These are phyloP conservation scores for Colletotrichum sp. DNA, from an alignment of 2,329 filamentous ascomycete genomes.

Conservation along the genomic window DNA sequence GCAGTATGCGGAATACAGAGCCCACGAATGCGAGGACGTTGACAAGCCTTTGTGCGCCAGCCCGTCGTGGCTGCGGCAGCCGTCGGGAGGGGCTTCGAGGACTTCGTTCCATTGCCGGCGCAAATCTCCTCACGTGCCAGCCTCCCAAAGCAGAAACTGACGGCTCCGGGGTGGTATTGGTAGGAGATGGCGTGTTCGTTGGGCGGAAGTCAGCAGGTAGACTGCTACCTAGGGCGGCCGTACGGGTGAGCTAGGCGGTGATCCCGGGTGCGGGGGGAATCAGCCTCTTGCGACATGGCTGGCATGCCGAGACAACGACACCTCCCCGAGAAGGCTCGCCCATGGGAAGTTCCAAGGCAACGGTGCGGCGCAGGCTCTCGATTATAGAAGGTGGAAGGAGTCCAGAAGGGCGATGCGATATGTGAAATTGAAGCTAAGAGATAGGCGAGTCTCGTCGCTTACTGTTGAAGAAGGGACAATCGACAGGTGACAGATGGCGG, in stretches of 20 bases:
- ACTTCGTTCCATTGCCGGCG: neutral
- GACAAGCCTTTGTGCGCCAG: neutral
- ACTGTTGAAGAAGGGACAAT: neutral
- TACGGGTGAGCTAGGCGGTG: neutral
- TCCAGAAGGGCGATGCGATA: neutral
- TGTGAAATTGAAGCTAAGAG: slow-evolving; percentile 3
- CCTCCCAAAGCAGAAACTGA: neutral
- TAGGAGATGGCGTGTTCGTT: neutral
- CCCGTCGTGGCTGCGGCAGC: neutral
- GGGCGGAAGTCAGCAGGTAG: slow-evolving; percentile 2
- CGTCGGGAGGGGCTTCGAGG: neutral
- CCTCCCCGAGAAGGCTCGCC: slow-evolving; percentile 11
- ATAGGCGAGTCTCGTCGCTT: neutral
- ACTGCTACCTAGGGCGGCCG: neutral
- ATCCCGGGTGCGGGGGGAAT: slow-evolving; percentile 11
- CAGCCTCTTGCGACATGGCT: slow-evolving; percentile 14
- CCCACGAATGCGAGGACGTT: neutral
- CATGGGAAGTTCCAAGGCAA: neutral
- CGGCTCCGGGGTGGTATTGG: neutral
- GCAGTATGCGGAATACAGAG: neutral
- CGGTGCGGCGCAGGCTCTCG: neutral
- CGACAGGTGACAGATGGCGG: neutral
- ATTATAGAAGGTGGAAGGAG: neutral
- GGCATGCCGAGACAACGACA: slow-evolving; percentile 18
- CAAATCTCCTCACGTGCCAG: neutral